Evolutionary conservation across 768 basidiomycete genomes (phyloP).

Genomic region (Russula sp.): DNA sequence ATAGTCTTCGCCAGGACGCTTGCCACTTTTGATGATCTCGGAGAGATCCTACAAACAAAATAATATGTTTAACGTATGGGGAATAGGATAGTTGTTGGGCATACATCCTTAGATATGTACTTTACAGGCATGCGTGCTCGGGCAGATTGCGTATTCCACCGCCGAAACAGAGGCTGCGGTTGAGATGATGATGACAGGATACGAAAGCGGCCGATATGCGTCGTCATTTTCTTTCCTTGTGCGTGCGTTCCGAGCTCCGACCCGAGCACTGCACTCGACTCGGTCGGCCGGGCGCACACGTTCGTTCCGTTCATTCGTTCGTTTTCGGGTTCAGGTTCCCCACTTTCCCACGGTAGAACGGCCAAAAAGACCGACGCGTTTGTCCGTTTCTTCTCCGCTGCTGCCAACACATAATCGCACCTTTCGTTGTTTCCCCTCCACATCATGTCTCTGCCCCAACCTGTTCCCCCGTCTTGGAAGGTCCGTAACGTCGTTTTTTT

Average conservation of each 20-base stretch:
- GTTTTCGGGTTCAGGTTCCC: not conserved
- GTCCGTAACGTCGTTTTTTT: constrained; percentile 33
- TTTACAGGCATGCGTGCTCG: constrained; percentile 26
- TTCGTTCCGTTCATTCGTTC: not conserved
- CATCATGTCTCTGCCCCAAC: constrained; percentile 87
- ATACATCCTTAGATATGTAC: constrained; percentile 37
- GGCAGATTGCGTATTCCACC: no score
- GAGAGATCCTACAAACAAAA: constrained; percentile 52
- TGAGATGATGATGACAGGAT: not conserved
- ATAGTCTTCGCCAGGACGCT: constrained; percentile 56
- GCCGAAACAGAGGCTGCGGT: no score
- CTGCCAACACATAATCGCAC: constrained; percentile 24
- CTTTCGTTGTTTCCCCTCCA: not conserved
- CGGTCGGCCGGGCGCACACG: not conserved
- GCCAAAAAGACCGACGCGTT: not conserved
- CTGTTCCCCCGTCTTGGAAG: constrained; percentile 97
- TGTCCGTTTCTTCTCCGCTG: constrained; percentile 18
- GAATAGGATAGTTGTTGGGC: constrained; percentile 11
- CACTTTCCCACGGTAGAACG: not conserved
- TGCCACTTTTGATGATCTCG: constrained; percentile 57
- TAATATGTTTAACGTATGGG: not conserved
- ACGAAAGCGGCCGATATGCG: no score
- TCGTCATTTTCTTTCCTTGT: no score
- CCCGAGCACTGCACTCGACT: no score
- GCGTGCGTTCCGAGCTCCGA: not conserved